A percentile compares a stretch with the other conserved stretches of the same genome.
These are phyloP conservation scores for Prorocentrum cordatum DNA, from an alignment of 169 alveolate genomes.

Conservation along the genomic window DNA sequence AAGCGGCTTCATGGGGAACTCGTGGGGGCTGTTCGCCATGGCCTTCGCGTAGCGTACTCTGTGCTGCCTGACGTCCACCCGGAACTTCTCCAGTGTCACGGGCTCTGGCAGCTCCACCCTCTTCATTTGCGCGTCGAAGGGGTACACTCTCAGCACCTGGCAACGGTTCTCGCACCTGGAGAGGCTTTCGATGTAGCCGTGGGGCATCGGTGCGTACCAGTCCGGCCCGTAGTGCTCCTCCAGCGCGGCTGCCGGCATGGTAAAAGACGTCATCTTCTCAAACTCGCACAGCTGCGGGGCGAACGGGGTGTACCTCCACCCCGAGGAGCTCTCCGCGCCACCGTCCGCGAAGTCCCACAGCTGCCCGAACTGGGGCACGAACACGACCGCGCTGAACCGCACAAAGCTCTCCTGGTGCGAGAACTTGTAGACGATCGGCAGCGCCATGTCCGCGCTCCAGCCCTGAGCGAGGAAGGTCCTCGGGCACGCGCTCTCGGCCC, in stretches of 20 bases:
- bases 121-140: slow-evolving; percentile 50
- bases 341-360: slow-evolving; percentile 67
- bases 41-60: slow-evolving; percentile 12
- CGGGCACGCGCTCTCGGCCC: background rate
- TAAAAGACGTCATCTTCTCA: slow-evolving; percentile 27
- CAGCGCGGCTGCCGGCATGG: slow-evolving; percentile 38
- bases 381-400: slow-evolving; percentile 29
- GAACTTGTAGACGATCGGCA: slow-evolving; percentile 44
- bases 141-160: slow-evolving; percentile 43
- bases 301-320: background rate
- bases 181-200: slow-evolving; percentile 38
- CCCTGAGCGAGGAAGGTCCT: background rate
- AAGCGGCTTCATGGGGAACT: slow-evolving; percentile 33
- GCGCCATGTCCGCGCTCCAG: slow-evolving; percentile 50
- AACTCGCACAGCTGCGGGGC: slow-evolving; percentile 32
- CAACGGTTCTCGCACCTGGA: slow-evolving; percentile 51
- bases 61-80: background rate
- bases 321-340: slow-evolving; percentile 53
- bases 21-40: slow-evolving; percentile 60
- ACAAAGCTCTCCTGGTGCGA: slow-evolving; percentile 51
- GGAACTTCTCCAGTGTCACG: slow-evolving; percentile 25
- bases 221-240: slow-evolving; percentile 64
- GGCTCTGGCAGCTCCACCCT: slow-evolving; percentile 15
- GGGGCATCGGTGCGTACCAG: slow-evolving; percentile 28
- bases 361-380: slow-evolving; percentile 32